Conservation (phyloP, 2,329 filamentous ascomycete genomes). For the Diaporthe nobilis region DNA sequence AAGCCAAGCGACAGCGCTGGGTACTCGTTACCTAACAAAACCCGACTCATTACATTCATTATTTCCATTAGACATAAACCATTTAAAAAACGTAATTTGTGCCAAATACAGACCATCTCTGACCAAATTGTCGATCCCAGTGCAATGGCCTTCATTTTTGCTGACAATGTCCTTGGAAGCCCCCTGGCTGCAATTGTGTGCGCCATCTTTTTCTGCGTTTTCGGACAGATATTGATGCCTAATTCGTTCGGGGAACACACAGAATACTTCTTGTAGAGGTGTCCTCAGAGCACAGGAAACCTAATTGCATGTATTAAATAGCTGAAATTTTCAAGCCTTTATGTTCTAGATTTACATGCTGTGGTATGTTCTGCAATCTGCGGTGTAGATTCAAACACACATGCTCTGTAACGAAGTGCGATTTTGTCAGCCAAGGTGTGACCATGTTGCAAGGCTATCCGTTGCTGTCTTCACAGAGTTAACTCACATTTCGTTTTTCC, state of each 20-base stretch:
- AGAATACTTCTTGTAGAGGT: not conserved
- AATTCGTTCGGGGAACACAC: not conserved
- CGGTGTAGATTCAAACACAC: not conserved
- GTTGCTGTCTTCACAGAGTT: not conserved
- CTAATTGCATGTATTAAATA: not conserved
- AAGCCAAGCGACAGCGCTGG: constrained; percentile 14
- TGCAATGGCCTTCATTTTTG: not conserved
- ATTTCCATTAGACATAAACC: constrained; percentile 29
- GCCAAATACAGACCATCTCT: not conserved
- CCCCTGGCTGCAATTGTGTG: not conserved
- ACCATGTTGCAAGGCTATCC: not conserved
- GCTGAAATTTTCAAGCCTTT: not conserved
- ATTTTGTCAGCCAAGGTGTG: not conserved
- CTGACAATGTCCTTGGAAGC: not conserved
- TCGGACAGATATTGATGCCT: not conserved
- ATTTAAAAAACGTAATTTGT: constrained; percentile 20
- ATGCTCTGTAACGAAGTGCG: not conserved
- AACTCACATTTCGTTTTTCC: constrained; percentile 23
- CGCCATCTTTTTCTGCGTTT: not conserved
- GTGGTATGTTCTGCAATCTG: not conserved
- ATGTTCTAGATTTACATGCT: not conserved
- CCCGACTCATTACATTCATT: constrained; percentile 11
- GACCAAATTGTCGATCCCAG: not conserved
- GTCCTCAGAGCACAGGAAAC: not conserved
- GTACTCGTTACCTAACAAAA: constrained; percentile 24